Evolutionary conservation across 1,139 yeast genomes (phyloP).

Genomic region (Maudiozyma humilis): DNA sequence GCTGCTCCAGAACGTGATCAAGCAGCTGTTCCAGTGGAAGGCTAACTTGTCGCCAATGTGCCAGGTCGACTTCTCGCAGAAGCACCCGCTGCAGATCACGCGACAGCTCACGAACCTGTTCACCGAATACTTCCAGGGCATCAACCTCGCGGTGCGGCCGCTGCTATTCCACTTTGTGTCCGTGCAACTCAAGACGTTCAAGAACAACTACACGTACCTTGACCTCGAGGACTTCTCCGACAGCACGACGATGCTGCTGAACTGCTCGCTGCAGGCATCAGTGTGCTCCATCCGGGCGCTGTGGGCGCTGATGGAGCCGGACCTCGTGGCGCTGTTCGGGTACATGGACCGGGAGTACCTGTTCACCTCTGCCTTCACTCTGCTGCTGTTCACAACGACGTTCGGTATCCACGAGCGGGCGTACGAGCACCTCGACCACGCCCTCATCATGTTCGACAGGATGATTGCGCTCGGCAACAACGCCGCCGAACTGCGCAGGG

Average conservation of each 20-base stretch:
- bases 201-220: constrained; percentile 46
- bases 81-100: constrained; percentile 41
- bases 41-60: constrained; percentile 54
- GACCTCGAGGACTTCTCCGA: constrained; percentile 63
- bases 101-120: constrained; percentile 67
- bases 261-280: constrained; percentile 79
- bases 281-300: constrained; percentile 67
- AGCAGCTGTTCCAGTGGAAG: constrained; percentile 64
- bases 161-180: constrained; percentile 72
- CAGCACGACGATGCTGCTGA: constrained; percentile 57
- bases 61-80: constrained; percentile 47
- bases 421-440: constrained; percentile 63
- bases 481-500: constrained; percentile 68
- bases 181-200: constrained; percentile 50
- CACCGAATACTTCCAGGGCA: constrained; percentile 82
- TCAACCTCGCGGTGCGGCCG: constrained; percentile 76
- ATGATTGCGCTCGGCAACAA: constrained; percentile 72
- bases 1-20: constrained; percentile 62
- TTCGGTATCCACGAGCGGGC: constrained; percentile 80
- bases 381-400: constrained; percentile 67
- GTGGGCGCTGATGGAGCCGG: constrained; percentile 65
- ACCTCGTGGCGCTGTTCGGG: constrained; percentile 77
- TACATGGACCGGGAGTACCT: constrained; percentile 85
- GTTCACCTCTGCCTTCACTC: constrained; percentile 72
- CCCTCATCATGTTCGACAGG: constrained; percentile 57